Evolutionary conservation across 1,284 basidiomycete species (phyloP), one percentile per base, ranked within the genome.

Genomic region (Trichosporon faecale): DNA sequence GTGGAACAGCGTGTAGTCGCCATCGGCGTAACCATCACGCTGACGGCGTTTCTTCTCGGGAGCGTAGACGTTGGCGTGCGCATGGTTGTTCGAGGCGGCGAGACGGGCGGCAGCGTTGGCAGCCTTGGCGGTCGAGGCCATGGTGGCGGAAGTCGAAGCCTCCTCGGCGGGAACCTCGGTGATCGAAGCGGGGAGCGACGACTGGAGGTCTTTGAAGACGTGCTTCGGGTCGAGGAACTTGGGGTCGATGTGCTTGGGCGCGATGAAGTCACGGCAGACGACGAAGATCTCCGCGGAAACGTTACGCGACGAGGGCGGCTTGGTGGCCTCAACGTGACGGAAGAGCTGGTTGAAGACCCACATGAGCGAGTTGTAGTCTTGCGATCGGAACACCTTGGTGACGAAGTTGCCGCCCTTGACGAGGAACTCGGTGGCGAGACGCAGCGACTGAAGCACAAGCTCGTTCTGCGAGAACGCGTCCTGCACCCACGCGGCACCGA

Each of bases 251-350:
- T 92, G 89, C 81, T 94, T 94, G 3, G 97, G 97, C 3, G 95
- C 94, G 75, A 95, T 89, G 85, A 94, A 99, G 71, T 94, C 93
- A 74, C 91, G 91, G 84, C 97, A 99, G 67, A 98, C 94, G 77
- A 99, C 97, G 86, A 99, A 99, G 80, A 99, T 99, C 84, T 99
- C 97, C 8, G 97, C 97, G 63, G 97, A 99, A 64, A 99, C 97
- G 84, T 97, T 98, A 86, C 97, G 90, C 25, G 97, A 99, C 33
- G 94, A 96, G 12, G 97, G 95, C 1, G 97, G 97, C 82, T 99
- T 99, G 49, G 97, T 99, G 14, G 97, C 97, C 85, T 99, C 97
- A 37, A 99, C 97, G 82, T 91, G 94, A 67, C 88, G 89, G 84
- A 99, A 99, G 52, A 99, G 86, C 85, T 99, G 97, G 76, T 91